phyloP scores from a whole-genome alignment of 331 rosid species.

The Cydonia oblonga region DNA sequence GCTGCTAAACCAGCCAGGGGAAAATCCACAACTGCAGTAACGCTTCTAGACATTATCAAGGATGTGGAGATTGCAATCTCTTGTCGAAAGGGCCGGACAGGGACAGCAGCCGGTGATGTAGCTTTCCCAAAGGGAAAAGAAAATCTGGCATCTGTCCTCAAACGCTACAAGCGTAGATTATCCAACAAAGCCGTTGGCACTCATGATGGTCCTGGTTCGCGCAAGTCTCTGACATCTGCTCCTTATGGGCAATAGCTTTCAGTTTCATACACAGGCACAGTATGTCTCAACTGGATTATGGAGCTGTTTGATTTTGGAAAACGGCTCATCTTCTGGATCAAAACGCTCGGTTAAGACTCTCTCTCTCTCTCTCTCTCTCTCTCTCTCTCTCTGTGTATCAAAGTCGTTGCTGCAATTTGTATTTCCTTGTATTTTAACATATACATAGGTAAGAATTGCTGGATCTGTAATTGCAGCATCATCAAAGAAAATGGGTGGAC shows the following conservation, averaged over 20 bases:
- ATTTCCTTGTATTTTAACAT: constrained; percentile 38
- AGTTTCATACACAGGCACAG: background rate
- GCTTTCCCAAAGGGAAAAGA: constrained; percentile 88
- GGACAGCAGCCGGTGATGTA: constrained; percentile 88
- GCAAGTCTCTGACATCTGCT: constrained; percentile 36
- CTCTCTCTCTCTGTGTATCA: constrained; percentile 8
- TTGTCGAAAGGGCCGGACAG: constrained; percentile 69
- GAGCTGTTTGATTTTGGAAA: constrained; percentile 38
- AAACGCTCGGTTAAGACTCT: background rate
- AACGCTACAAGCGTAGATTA: constrained; percentile 76
- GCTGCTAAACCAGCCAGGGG: constrained; percentile 65
- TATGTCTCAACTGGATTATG: background rate
- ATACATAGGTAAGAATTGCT: constrained; percentile 32
- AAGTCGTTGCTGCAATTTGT: constrained; percentile 34
- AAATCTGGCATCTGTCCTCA: constrained; percentile 80
- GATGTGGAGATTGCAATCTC: constrained; percentile 77
- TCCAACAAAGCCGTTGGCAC: constrained; percentile 45
- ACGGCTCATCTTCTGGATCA: constrained; percentile 25
- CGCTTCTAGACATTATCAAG: constrained; percentile 54
- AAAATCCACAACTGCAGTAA: constrained; percentile 59
- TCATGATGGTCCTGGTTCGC: constrained; percentile 30
- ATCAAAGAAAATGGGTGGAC: constrained; percentile 26
- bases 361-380: background rate
- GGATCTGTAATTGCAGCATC: constrained; percentile 40
- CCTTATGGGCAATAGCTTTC: constrained; percentile 28